A percentile compares a stretch with the other conserved stretches of the same genome.
phyloP scores from a whole-genome alignment of 2,329 filamentous ascomycete species.

The Phyllosticta capitalensis region DNA sequence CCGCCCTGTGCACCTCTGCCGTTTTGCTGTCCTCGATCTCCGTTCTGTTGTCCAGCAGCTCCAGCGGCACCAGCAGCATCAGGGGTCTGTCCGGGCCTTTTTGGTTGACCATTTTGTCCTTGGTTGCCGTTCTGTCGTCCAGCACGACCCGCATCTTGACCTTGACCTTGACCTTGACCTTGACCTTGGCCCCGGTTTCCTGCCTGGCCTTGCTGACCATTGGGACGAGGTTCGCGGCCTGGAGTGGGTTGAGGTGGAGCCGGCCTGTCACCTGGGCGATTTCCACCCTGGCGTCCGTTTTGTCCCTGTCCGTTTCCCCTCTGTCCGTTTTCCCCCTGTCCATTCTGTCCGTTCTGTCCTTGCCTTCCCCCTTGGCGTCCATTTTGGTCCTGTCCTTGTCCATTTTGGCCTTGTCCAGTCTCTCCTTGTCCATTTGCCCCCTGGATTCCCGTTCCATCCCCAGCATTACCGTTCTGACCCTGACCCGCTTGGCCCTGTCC shows the following conservation, averaged over 20 bases:
- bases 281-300: background rate
- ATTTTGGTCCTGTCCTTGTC: background rate
- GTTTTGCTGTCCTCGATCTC: background rate
- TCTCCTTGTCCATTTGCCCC: background rate
- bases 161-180: background rate
- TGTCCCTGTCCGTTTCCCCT: background rate
- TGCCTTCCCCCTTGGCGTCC: background rate
- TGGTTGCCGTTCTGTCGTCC: background rate
- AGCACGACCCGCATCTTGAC: background rate
- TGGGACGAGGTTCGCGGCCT: background rate
- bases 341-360: background rate
- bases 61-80: background rate
- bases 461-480: background rate
- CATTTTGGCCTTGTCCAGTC: background rate
- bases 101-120: background rate
- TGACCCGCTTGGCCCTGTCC: background rate
- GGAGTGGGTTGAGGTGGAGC: no score
- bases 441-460: background rate
- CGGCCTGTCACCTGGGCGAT: background rate
- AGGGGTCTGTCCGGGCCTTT: background rate
- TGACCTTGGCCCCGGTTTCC: constrained; percentile 15
- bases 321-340: background rate
- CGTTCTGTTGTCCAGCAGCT: background rate
- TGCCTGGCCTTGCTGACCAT: background rate
- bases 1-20: background rate